Conservation (phyloP, 805 yeast species). For the Monosporozyma solicola region DNA sequence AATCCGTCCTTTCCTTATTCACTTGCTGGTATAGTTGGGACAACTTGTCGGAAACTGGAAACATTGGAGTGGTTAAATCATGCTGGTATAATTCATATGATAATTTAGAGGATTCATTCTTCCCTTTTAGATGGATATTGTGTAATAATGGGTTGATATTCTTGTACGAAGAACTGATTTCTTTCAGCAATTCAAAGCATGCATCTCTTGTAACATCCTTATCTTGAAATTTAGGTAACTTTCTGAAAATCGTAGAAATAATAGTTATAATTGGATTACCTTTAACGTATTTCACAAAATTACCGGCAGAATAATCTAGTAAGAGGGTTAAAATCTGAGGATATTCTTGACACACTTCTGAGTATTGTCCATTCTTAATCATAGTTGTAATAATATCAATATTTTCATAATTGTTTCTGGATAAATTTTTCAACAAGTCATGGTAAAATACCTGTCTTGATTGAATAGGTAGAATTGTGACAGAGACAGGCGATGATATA, state of each 20-base stretch:
- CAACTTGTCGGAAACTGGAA: background rate
- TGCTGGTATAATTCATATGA: constrained; percentile 20
- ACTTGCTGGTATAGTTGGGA: constrained; percentile 3
- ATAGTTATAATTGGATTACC: constrained; percentile 25
- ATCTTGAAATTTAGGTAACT: constrained; percentile 17
- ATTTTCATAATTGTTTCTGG: constrained; percentile 10
- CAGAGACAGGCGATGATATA: constrained; percentile 34
- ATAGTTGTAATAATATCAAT: constrained; percentile 22
- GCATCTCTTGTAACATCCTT: constrained; percentile 43
- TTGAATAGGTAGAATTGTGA: constrained; percentile 37
- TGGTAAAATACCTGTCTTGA: constrained; percentile 30
- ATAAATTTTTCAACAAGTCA: constrained; percentile 25
- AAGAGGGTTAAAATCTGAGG: constrained; percentile 38
- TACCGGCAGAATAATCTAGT: constrained; percentile 49
- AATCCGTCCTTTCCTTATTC: constrained; percentile 29
- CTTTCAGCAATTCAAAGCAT: constrained; percentile 42
- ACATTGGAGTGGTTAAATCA: background rate
- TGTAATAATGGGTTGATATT: constrained; percentile 3
- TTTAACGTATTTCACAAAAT: constrained; percentile 36
- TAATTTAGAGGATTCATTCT: constrained; percentile 34
- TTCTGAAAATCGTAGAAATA: constrained; percentile 30
- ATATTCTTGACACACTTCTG: constrained; percentile 10
- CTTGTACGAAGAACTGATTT: constrained; percentile 17
- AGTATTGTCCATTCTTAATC: constrained; percentile 10
- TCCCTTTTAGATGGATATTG: background rate